Evolutionary conservation across 129 eudicot species (phyloP).

Genomic region (Escallonia rubra): DNA sequence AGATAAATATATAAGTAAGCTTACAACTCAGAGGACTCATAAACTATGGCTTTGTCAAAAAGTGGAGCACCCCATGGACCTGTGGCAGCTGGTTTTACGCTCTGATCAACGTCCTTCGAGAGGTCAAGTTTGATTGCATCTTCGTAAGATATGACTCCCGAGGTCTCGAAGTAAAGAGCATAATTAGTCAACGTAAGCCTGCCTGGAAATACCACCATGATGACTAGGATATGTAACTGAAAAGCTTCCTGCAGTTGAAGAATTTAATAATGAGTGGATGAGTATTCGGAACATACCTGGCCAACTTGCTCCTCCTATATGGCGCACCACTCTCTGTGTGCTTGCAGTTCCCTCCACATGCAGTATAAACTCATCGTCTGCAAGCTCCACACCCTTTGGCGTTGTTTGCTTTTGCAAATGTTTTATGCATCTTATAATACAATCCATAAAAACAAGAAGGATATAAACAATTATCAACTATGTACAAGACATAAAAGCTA

Average conservation of each 20-base stretch:
- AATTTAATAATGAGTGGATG: no score
- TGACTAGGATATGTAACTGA: neutral
- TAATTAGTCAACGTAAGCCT: slow-evolving; percentile 83
- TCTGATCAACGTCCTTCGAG: slow-evolving; percentile 52
- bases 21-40: slow-evolving; percentile 74
- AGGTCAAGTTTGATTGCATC: slow-evolving; percentile 78
- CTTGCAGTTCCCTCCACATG: slow-evolving; percentile 95
- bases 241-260: no score
- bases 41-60: slow-evolving; percentile 77
- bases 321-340: slow-evolving; percentile 89
- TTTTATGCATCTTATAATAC: slow-evolving; percentile 51
- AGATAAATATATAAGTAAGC: slow-evolving; percentile 9
- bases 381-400: slow-evolving; percentile 59
- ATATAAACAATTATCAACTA: no score
- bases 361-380: slow-evolving; percentile 81
- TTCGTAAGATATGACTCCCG: slow-evolving; percentile 54
- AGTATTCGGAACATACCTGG: slow-evolving; percentile 52
- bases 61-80: slow-evolving; percentile 98
- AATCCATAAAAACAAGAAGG: no score
- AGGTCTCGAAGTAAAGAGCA: slow-evolving; percentile 95
- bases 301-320: slow-evolving; percentile 90
- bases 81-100: slow-evolving; percentile 64
- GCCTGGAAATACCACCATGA: slow-evolving; percentile 39
- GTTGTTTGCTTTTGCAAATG: slow-evolving; percentile 65
- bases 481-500: no score